These are phyloP conservation scores for Croton setiger DNA, from an alignment of 441 rosid species.

Conservation along the genomic window DNA sequence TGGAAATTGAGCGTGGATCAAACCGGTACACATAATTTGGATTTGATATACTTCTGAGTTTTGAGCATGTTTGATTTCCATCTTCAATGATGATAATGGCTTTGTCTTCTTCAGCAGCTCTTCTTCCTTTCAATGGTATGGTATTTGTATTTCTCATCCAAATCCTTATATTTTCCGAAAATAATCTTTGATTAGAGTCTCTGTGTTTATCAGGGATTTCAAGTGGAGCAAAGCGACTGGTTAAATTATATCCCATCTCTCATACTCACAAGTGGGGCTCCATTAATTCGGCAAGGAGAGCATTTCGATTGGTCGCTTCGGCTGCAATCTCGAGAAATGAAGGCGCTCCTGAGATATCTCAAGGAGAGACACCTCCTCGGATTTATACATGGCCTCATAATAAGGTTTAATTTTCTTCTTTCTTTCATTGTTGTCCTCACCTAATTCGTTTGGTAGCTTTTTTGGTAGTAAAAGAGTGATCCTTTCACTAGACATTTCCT, in stretches of 20 bases:
- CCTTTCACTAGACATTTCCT: too few relatives aligned
- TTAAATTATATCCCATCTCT: constrained; percentile 27
- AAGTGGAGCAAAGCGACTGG: constrained; percentile 36
- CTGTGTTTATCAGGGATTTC: constrained; percentile 26
- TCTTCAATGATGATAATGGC: constrained; percentile 7
- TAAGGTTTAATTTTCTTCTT: constrained; percentile 32
- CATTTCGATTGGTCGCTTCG: constrained; percentile 31
- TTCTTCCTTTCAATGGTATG: constrained; percentile 6
- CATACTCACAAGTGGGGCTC: constrained; percentile 31
- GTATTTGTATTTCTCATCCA: not conserved
- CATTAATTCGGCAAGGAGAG: constrained; percentile 16
- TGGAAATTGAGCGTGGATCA: too few relatives aligned
- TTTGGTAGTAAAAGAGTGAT: too few relatives aligned
- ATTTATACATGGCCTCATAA: constrained; percentile 63
- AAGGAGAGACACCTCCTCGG: constrained; percentile 34
- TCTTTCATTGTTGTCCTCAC: not conserved
- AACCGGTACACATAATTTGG: too few relatives aligned
- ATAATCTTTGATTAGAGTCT: not conserved
- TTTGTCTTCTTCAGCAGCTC: constrained; percentile 1
- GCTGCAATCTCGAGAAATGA: constrained; percentile 32
- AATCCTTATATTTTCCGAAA: not conserved
- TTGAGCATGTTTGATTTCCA: not conserved
- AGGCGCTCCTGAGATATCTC: constrained; percentile 36
- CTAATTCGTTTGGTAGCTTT: too few relatives aligned
- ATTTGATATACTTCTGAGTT: not conserved